A percentile compares a stretch with the other conserved stretches of the same genome.
Conservation (phyloP, 352 stramenopile genomes). For the Elongisporangium prolatum region DNA sequence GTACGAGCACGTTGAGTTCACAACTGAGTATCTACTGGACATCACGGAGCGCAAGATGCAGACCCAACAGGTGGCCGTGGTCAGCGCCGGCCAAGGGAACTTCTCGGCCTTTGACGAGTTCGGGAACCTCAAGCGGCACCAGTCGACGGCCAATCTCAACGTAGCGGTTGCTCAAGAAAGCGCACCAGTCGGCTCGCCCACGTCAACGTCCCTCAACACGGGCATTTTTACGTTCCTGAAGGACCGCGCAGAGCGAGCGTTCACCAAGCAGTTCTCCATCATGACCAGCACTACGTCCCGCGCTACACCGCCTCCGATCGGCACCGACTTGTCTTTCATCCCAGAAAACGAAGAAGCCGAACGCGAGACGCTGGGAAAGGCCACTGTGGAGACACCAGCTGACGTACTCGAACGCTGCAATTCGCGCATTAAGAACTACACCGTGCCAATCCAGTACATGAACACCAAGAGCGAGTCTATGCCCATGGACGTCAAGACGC, state of each 20-base stretch:
- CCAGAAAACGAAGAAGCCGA: constrained; percentile 39
- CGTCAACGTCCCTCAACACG: constrained; percentile 40
- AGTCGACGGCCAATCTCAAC: constrained; percentile 8
- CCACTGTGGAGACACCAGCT: constrained; percentile 27
- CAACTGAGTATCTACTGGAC: constrained; percentile 60
- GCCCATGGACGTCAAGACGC: constrained; percentile 34
- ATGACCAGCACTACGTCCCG: constrained; percentile 23
- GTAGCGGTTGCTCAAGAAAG: constrained; percentile 2
- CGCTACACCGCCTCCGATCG: constrained; percentile 7
- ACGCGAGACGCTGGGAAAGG: constrained; percentile 16
- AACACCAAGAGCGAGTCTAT: constrained; percentile 50
- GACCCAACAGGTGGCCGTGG: constrained; percentile 36
- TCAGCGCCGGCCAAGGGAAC: constrained; percentile 53
- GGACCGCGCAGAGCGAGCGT: constrained; percentile 52
- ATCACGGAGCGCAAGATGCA: constrained; percentile 69
- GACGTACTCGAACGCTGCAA: constrained; percentile 45
- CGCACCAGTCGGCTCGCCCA: constrained; percentile 3
- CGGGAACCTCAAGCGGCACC: constrained; percentile 66
- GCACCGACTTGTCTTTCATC: constrained; percentile 28
- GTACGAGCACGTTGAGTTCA: constrained; percentile 56
- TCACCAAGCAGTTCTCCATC: constrained; percentile 63
- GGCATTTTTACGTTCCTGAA: constrained; percentile 77
- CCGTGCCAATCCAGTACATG: constrained; percentile 46
- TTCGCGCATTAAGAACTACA: constrained; percentile 42
- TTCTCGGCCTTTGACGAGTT: constrained; percentile 79